Base-by-base conservation (phyloP, 2,329 filamentous ascomycete genomes). In the Stemphylium vesicarium region DNA sequence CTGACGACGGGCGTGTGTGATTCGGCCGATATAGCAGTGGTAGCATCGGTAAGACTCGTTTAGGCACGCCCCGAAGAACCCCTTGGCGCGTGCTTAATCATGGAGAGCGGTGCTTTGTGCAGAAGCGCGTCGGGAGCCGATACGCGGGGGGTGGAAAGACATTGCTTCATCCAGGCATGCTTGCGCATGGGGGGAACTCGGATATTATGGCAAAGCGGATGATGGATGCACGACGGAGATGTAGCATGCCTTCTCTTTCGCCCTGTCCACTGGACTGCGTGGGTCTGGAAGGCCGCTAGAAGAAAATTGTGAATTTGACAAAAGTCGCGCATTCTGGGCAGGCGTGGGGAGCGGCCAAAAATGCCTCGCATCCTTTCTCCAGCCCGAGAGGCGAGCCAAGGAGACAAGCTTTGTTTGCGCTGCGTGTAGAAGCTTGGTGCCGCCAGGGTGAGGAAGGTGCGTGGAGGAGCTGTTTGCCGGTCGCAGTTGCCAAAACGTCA, bases 291-390 rank as follows among this genome's bases (percentile, higher is more conserved):
- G 44, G 48, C 53, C 45, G 56, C 56, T 59, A 59, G 56, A 50
- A 56, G 57, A 60, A 63, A 61, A 60, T 60, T 63, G 60, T 51
- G 54, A 45, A 55, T 26, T 40, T 24, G 53, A 33, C 13, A 57
- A 57, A 60, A 61, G 47, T 50, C 45, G 50, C 48, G 53, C 55
- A 52, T 24, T 24, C 22, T 24, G 22, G 22, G 22, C 22, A 24
- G 40, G 47, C 55, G 58, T 54, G 55, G 55, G 52, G 57, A 53
- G 53, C 37, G 22, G 50, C 57, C 54, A 57, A 53, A 52, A 55
- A 55, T 55, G 46, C 46, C 44, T 55, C 46, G 52, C 16, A 37
- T 20, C 22, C 35, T 16, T 16, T 18, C 16, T 18, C 18, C 31
- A 24, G 16, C 12, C n/a, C 33, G 24, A 11, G 52, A 16, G 26